Percentiles rank a stretch among this genome's conserved stretches.
phyloP scores from a whole-genome alignment of 108 stramenopile genomes.

The Cyclostephanos invisitatus region DNA sequence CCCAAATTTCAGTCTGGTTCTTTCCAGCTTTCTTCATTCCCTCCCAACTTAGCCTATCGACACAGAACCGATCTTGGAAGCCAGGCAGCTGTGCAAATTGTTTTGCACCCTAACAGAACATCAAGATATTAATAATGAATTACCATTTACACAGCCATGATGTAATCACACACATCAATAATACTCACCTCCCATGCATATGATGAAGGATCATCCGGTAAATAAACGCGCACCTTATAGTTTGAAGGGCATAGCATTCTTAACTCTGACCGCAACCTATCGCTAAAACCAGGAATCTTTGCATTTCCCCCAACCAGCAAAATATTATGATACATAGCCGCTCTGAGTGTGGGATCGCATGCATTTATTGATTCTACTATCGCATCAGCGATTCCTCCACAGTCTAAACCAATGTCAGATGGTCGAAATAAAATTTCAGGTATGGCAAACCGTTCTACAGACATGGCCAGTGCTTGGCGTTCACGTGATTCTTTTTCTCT shows the following conservation, averaged over 20 bases:
- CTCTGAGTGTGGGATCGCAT: slow-evolving; percentile 67
- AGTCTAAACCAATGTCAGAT: slow-evolving; percentile 85
- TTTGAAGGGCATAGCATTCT: slow-evolving; percentile 69
- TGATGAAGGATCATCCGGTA: slow-evolving; percentile 65
- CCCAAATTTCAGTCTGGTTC: slow-evolving; percentile 48
- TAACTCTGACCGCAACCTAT: slow-evolving; percentile 74
- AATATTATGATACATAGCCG: slow-evolving; percentile 83
- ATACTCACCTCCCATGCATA: slow-evolving; percentile 62
- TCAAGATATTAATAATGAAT: not conserved
- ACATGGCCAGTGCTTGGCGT: slow-evolving; percentile 75
- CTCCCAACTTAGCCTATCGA: slow-evolving; percentile 51
- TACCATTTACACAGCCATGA: not conserved
- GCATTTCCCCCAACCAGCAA: slow-evolving; percentile 86
- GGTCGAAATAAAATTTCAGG: slow-evolving; percentile 95
- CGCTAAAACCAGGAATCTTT: slow-evolving; percentile 71
- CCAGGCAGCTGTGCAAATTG: slow-evolving; percentile 32
- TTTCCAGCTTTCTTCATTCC: slow-evolving; percentile 47
- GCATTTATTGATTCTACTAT: slow-evolving; percentile 78
- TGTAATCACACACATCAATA: not conserved
- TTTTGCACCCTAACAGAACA: slow-evolving; percentile 36
- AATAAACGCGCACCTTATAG: slow-evolving; percentile 61
- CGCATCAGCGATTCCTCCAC: slow-evolving; percentile 83
- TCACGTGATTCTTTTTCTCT: slow-evolving; percentile 61
- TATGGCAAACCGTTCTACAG: slow-evolving; percentile 89
- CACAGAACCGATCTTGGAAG: slow-evolving; percentile 41